phyloP scores from a whole-genome alignment of 2,329 filamentous ascomycete genomes.

The Penicillium corylophilum region DNA sequence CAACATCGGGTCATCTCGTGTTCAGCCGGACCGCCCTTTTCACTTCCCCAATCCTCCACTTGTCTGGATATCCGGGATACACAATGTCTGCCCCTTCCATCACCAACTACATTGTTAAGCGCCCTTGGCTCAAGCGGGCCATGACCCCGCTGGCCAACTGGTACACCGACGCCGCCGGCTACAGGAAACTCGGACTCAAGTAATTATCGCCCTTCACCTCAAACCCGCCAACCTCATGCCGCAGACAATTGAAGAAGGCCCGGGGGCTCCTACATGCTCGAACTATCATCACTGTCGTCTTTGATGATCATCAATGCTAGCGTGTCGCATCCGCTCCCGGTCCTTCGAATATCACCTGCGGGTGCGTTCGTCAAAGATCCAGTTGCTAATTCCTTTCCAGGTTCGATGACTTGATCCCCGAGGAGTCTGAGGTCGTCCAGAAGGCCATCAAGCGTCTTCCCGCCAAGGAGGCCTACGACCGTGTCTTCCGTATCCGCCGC shows the following conservation, averaged over 20 bases:
- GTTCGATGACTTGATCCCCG: constrained; percentile 89
- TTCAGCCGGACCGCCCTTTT: constrained; percentile 34
- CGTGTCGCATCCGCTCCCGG: constrained; percentile 15
- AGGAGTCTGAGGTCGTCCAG: constrained; percentile 85
- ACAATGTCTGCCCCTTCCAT: constrained; percentile 71
- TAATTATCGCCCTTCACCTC: constrained; percentile 48
- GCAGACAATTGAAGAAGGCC: constrained; percentile 9
- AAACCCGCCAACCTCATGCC: constrained; percentile 9
- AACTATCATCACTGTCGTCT: background rate
- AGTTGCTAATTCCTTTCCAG: constrained; percentile 50
- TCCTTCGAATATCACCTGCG: constrained; percentile 13
- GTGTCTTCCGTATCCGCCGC: constrained; percentile 93
- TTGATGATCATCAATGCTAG: constrained; percentile 2
- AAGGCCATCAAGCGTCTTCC: constrained; percentile 86
- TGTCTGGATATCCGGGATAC: constrained; percentile 32
- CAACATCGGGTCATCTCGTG: constrained; percentile 39
- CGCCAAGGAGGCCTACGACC: constrained; percentile 90
- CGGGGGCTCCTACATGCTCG: background rate
- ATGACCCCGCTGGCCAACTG: constrained; percentile 80
- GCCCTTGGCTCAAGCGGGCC: constrained; percentile 79
- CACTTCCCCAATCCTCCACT: constrained; percentile 32
- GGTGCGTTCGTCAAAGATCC: constrained; percentile 1
- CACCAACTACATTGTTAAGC: constrained; percentile 74
- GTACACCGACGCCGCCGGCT: constrained; percentile 87
- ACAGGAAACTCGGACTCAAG: constrained; percentile 89